phyloP scores from a whole-genome alignment of 768 basidiomycete species.

The Lactifluus pinguis region DNA sequence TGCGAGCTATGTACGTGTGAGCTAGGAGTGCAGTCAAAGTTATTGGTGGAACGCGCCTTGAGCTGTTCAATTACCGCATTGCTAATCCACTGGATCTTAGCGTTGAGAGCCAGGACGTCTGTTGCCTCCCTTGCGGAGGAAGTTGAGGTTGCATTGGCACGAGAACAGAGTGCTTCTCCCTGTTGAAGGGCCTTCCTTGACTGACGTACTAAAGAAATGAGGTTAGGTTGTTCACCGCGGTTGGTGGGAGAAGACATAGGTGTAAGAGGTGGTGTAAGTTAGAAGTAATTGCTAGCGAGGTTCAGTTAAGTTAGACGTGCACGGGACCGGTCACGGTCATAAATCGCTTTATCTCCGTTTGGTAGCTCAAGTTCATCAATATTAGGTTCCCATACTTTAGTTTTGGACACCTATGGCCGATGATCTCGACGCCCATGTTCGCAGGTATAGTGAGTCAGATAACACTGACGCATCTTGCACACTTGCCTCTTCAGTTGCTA shows the following conservation, averaged over 20 bases:
- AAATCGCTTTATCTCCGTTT: not conserved
- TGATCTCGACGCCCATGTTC: slow-evolving; percentile 5
- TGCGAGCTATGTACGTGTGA: slow-evolving; percentile 43
- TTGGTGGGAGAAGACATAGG: slow-evolving; percentile 9
- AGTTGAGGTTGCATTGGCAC: slow-evolving; percentile 54
- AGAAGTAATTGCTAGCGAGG: not conserved
- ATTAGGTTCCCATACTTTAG: not conserved
- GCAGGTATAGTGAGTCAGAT: not conserved
- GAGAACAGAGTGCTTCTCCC: slow-evolving; percentile 65
- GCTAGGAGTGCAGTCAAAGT: not conserved
- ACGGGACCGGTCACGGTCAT: not conserved
- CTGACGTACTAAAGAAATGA: slow-evolving; percentile 67
- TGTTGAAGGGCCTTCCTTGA: slow-evolving; percentile 78
- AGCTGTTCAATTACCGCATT: slow-evolving; percentile 70
- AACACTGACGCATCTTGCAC: slow-evolving; percentile 4
- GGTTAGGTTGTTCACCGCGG: slow-evolving; percentile 43
- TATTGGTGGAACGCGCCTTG: slow-evolving; percentile 39
- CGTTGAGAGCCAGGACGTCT: slow-evolving; percentile 69
- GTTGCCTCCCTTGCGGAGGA: slow-evolving; percentile 56
- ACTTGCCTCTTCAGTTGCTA: slow-evolving; percentile 5
- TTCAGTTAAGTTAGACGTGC: not conserved
- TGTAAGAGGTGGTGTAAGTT: not conserved
- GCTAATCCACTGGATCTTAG: slow-evolving; percentile 70
- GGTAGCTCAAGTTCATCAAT: not conserved
- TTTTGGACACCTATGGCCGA: not conserved